Conservation (phyloP, 1,284 basidiomycete genomes). For the Malassezia pachydermatis region DNA sequence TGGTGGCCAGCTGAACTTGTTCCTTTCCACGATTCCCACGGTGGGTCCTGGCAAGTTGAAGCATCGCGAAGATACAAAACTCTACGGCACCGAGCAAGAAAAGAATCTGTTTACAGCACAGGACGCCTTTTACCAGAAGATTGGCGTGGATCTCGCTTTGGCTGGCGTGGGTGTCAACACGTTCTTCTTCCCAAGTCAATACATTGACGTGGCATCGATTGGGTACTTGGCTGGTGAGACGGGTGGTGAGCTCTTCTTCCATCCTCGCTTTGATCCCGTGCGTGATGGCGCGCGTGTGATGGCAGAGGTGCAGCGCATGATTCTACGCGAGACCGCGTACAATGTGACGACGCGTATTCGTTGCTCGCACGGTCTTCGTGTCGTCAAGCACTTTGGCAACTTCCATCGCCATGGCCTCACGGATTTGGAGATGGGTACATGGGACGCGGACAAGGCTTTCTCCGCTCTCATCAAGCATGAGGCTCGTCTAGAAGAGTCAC, state of each 20-base stretch:
- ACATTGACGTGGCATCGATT: constrained; percentile 79
- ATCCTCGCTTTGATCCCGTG: constrained; percentile 70
- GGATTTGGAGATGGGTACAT: constrained; percentile 68
- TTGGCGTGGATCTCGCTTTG: constrained; percentile 77
- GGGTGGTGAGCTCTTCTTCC: constrained; percentile 88
- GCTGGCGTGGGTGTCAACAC: constrained; percentile 82
- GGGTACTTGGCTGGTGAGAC: constrained; percentile 60
- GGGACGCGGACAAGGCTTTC: constrained; percentile 73
- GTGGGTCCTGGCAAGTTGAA: constrained; percentile 64
- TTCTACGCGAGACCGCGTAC: constrained; percentile 67
- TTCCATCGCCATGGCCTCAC: constrained; percentile 66
- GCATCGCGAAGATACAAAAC: constrained; percentile 58
- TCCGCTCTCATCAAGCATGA: constrained; percentile 60
- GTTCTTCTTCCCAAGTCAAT: constrained; percentile 73
- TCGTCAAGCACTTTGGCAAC: constrained; percentile 66
- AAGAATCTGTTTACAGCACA: constrained; percentile 66
- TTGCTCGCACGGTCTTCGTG: constrained; percentile 71
- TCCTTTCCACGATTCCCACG: constrained; percentile 68
- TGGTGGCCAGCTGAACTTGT: constrained; percentile 77
- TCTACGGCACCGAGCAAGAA: constrained; percentile 86
- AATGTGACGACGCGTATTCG: constrained; percentile 73
- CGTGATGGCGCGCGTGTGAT: constrained; percentile 62
- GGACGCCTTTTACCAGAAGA: constrained; percentile 65
- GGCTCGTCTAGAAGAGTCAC: constrained; percentile 60
- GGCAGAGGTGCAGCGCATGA: constrained; percentile 63